Percentiles rank a stretch among this genome's conserved stretches.
Conservation (phyloP, 2,329 filamentous ascomycete species). For the Magnaporthiopsis incrustans region DNA sequence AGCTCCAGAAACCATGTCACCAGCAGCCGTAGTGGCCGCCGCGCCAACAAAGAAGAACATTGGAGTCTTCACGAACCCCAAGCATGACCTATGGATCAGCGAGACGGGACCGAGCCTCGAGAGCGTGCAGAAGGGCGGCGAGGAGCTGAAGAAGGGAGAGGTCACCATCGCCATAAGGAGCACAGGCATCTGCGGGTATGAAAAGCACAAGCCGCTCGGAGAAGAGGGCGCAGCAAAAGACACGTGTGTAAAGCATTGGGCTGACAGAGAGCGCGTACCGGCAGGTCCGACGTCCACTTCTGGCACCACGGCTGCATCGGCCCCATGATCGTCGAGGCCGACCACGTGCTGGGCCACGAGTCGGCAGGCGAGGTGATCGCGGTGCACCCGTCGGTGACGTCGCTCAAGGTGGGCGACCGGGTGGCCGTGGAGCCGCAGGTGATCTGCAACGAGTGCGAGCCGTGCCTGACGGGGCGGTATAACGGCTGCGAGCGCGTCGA, state of each 20-base stretch:
- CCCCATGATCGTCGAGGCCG: slow-evolving; percentile 83
- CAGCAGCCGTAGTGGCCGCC: background rate
- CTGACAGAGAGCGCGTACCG: background rate
- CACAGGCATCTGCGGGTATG: slow-evolving; percentile 90
- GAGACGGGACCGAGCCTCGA: slow-evolving; percentile 70
- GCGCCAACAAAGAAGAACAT: slow-evolving; percentile 71
- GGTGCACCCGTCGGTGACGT: slow-evolving; percentile 69
- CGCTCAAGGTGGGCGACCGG: slow-evolving; percentile 76
- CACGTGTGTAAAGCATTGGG: background rate
- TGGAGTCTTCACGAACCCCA: slow-evolving; percentile 90
- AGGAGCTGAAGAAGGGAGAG: slow-evolving; percentile 68
- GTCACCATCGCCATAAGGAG: slow-evolving; percentile 85
- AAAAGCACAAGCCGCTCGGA: background rate
- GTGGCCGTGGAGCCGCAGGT: slow-evolving; percentile 93
- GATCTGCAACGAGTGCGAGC: slow-evolving; percentile 84
- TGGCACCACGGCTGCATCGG: slow-evolving; percentile 95
- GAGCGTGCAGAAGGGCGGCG: slow-evolving; percentile 58
- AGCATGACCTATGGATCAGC: slow-evolving; percentile 83
- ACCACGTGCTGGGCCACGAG: slow-evolving; percentile 93
- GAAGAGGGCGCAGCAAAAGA: background rate
- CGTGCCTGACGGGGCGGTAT: slow-evolving; percentile 86
- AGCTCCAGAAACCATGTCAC: background rate
- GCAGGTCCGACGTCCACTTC: slow-evolving; percentile 88
- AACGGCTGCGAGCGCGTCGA: slow-evolving; percentile 83
- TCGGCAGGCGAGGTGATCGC: slow-evolving; percentile 79